Evolutionary conservation across 768 basidiomycete genomes (phyloP), one percentile per base, ranked within the genome.

Genomic region (Boletus pseudo-olivaceus): DNA sequence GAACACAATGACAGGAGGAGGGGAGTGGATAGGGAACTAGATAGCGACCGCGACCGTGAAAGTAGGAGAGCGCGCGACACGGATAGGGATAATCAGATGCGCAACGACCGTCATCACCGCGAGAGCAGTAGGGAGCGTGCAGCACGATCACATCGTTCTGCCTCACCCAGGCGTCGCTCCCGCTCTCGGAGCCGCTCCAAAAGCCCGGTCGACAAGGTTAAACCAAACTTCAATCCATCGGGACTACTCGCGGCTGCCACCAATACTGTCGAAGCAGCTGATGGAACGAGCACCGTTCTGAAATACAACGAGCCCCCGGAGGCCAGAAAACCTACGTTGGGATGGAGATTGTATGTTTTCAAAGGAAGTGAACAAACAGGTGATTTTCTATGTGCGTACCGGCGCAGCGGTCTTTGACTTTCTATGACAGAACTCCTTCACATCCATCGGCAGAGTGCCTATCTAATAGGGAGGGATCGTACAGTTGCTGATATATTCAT

Each of bases 221-320:
- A 96, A 73, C 95, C 97, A 10, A 95, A 97, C 67, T 98, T 96
- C 68, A 81, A 75, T 15, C 80, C 82, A 5, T 97, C 93, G 19
- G 97, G 97, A 12, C 77, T 96, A 7, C 81, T 99, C 35, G 97
- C 96, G 1, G 96, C 96, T 5, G 97, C 91, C 65, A 98, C 97
- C 3, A 98, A 99, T 66, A 93, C 91, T 1, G 86, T 95, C 40
- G 81, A 82, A 59, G 78, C 83, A 32, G 74, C 76, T 7, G 85
- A 91, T 65, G 92, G 90, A n/a, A 82, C 82, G 47, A 85, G 76
- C 62, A 87, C 88, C 7, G 83, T 97, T 41, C 76, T 99, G 58
- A 99, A 98, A 71, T 99, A 99, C 70, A 95, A 98, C 58, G 97
- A 99, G 71, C 97, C 97, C 15, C 94, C 97, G 7, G 97, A 99